Evolutionary conservation across 2,329 filamentous ascomycete species (phyloP), one percentile per base, ranked within the genome.

Genomic region (Fusarium transvaalense): DNA sequence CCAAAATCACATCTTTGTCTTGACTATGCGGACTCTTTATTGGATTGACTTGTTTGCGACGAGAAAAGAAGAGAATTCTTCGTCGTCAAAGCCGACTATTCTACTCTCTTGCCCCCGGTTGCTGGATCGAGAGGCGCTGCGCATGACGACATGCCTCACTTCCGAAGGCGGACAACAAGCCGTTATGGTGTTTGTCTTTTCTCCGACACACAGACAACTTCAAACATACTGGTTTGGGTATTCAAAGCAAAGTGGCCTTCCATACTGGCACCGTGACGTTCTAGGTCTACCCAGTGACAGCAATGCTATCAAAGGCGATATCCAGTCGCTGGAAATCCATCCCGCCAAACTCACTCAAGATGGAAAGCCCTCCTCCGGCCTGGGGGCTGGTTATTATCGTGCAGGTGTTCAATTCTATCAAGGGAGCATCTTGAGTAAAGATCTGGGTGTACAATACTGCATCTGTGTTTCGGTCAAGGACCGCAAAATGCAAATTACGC

Each of bases 11-110:
- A 71, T 88, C 2, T 86, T 89, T 58, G 78, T 92, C 12, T 78
- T 92, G 43, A 92, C 89, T 2, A 83, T 82, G 14, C 80, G 80
- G 1, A 79, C 79, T 29, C 56, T 91, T 1, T 78, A 84, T 34
- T 82, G 86, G 78, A 68, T 88, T n/a, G 79, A 83, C 47, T 71
- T 86, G 15, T 75, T 69, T 50, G 61, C 58, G 47, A 55, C 64
- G 12, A 56, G 54, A 8, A 60, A 21, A 23, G 42, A 43, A 31
- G 61, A 68, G 8, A 62, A 64, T 7, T 46, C 37, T 9, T 34
- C 32, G 6, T 34, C 50, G 0, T 19, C 60, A 10, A 73, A 68
- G 27, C 74, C 76, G 6, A 34, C 52, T 4, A 65, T 79, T 14
- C 21, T 80, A 10, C 48, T 78, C 2, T 64, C 68, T 10, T 78